Evolutionary conservation across 2,329 filamentous ascomycete genomes (phyloP).

Genomic region (Chaetomiaceae sp.): DNA sequence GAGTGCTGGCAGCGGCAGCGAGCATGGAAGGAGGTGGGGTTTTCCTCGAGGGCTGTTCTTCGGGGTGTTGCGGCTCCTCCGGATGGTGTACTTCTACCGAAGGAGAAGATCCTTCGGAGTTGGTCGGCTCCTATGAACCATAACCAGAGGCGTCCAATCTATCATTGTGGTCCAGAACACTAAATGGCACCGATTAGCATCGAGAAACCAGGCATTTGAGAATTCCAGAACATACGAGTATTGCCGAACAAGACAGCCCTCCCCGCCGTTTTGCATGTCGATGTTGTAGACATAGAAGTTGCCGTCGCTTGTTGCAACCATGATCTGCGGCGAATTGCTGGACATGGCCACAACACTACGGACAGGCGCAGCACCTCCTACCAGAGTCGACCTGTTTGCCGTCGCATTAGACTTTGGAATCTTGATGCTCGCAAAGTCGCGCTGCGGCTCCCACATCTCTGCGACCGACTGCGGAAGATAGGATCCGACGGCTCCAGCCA

Average conservation of each 20-base stretch:
- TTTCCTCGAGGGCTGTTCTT: background rate
- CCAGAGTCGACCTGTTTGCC: conserved; percentile 25
- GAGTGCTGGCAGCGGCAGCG: background rate
- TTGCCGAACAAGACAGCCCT: conserved; percentile 85
- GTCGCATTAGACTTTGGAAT: conserved; percentile 59
- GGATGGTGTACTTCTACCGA: background rate
- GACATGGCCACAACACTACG: conserved; percentile 97
- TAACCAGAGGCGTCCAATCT: conserved; percentile 49
- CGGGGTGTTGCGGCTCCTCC: background rate
- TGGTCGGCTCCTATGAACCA: conserved; percentile 31
- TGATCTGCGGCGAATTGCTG: conserved; percentile 88
- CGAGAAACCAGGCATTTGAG: too few species aligned
- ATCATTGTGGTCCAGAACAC: conserved; percentile 52
- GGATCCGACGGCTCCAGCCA: conserved; percentile 83
- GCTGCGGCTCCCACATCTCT: conserved; percentile 93
- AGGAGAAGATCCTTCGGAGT: background rate
- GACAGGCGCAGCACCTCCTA: conserved; percentile 46
- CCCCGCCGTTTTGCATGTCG: conserved; percentile 89
- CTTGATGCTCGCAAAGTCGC: conserved; percentile 96
- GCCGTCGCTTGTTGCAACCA: conserved; percentile 96
- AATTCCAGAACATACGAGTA: conserved; percentile 68
- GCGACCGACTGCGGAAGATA: conserved; percentile 92
- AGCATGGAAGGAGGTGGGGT: background rate
- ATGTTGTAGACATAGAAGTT: conserved; percentile 94
- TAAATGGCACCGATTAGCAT: conserved; percentile 24